phyloP scores from a whole-genome alignment of 164 flowering plant genomes.

The Stephania yunnanensis region DNA sequence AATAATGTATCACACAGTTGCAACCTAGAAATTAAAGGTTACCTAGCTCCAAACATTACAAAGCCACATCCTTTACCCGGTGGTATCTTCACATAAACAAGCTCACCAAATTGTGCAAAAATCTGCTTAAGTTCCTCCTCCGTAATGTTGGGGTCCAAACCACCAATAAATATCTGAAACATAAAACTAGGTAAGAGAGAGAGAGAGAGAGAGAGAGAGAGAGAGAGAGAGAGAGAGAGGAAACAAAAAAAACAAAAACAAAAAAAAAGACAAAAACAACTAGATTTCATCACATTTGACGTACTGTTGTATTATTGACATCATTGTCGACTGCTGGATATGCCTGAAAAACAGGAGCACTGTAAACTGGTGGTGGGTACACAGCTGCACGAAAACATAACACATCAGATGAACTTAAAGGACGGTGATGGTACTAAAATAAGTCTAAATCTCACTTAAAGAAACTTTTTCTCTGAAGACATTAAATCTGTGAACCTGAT shows the following conservation, averaged over 20 bases:
- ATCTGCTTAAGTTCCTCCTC: constrained; percentile 89
- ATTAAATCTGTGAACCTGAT: too few relatives aligned
- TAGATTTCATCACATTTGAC: constrained; percentile 17
- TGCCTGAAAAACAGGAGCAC: constrained; percentile 52
- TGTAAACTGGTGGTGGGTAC: constrained; percentile 67
- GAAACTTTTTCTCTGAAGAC: too few relatives aligned
- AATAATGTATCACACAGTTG: not conserved
- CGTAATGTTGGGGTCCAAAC: constrained; percentile 78
- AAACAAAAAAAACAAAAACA: not conserved
- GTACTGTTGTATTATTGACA: constrained; percentile 79
- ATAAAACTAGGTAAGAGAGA: constrained; percentile 13
- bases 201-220: not conserved
- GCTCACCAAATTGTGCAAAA: constrained; percentile 80
- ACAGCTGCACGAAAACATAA: constrained; percentile 38
- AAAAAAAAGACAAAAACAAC: not conserved
- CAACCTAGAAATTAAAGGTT: constrained; percentile 6
- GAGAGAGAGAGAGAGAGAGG: too few relatives aligned
- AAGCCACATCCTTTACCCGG: constrained; percentile 80
- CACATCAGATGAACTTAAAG: not conserved
- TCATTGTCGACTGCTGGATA: constrained; percentile 69
- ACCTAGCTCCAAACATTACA: constrained; percentile 84
- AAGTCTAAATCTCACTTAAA: too few relatives aligned
- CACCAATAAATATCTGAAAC: constrained; percentile 79
- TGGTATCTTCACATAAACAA: constrained; percentile 77
- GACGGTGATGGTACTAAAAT: not conserved